Base-by-base conservation (phyloP, 305 asterid genomes). In the Fraxinus angustifolia region DNA sequence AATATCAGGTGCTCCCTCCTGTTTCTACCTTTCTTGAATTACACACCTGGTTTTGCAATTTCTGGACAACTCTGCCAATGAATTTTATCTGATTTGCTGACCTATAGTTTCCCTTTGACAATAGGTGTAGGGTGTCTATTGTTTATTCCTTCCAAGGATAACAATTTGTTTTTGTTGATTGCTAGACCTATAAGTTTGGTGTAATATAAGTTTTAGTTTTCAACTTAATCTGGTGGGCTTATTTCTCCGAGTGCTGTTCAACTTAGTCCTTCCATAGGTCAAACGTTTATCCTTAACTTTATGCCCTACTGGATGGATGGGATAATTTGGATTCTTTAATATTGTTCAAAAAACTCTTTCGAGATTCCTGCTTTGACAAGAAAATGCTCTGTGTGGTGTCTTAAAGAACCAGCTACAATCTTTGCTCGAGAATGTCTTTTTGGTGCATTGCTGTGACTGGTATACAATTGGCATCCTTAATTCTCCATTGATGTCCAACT, bases 1-100 rank as follows among this genome's bases (percentile, higher is more conserved):
- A 95, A 88, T 95, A 91, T 89, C 98, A 93, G 99, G 97, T 92
- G 83, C 83, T 79, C 78, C 75, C 71, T 80, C 82, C 84, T 3
- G 17, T 26, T 5, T 23, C 73, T 65, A 35, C 33, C n/a, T 26
- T 65, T 65, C 73, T 28, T 26, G 73, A 65, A 12, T 23, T 65
- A 10, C 73, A 65, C 34, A 11, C 36, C 73, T 65, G 14, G 16
- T 23, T 65, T 65, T 65, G 14, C 78, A 45, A 58, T 77, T 21
- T 65, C 31, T 19, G n/a, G 48, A 14, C 4, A 10, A 40, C 76
- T 62, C 53, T 19, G 23, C 53, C 50, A n/a, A 7, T 68, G 48
- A 17, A 58, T 65, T 17, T 74, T 74, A 73, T 80, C 45, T 76
- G 78, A 35, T 77, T 78, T 48, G 82, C 48, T 50, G 73, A 56